Evolutionary conservation across 2,329 filamentous ascomycete genomes (phyloP), one percentile per base, ranked within the genome.

Genomic region (Sporothrix dimorphospora): DNA sequence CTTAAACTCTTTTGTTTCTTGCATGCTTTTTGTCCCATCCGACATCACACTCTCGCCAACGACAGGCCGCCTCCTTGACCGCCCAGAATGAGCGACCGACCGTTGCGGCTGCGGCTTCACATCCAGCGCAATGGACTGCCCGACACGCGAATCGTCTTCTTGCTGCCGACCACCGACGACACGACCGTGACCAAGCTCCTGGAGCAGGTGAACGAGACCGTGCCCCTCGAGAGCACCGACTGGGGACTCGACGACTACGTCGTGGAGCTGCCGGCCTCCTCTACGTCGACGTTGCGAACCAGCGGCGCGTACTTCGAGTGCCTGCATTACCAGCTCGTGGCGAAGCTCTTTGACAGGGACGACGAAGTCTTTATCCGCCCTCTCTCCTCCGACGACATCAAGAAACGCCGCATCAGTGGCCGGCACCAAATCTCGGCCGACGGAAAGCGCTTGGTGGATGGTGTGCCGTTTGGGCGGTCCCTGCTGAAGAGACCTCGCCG

Each of bases 181-280:
- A 86, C 90, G 70, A 97, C 93, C 1, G 86, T 97, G 73, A 87
- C 92, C 40, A 89, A 91, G 76, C 87, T 98, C 1, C 85, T 98
- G 49, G 89, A 92, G 75, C 88, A 93, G 73, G 85, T 98, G 76
- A 94, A 97, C 81, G 88, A 92, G 57, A 86, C 92, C 19, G 84
- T 98, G 1, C 94, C 94, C 0, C 88, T 98, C 0, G 94, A 97
- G 82, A 90, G 90, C 72, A 86, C 86, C 53, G 85, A 94, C 73
- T 97, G 94, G 93, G 94, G 93, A 0, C 82, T 97, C 3, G 94
- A 98, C 78, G 93, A 98, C 79, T 98, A 98, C 80, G 88, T 88
- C 9, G 93, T 97, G 40, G 92, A 97, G 80, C 85, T 97, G 3
- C 81, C 81, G 24, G 85, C 86, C 71, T 85, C 86, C 71, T 77